Evolutionary conservation across 73 alveolate species (phyloP).

Genomic region (Paramecium biaurelia): DNA sequence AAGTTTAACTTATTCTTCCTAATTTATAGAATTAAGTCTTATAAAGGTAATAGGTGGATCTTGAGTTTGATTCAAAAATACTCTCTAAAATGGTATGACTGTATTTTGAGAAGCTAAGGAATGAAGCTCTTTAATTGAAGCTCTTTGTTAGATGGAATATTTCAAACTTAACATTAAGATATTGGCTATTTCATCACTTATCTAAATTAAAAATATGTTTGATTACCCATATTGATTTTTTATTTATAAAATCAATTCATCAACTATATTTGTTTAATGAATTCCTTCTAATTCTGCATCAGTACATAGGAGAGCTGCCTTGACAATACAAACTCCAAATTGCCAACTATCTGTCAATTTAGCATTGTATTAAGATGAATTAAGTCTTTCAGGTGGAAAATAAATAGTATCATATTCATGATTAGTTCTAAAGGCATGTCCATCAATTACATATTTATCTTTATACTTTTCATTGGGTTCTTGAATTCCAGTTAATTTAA

Average conservation of each 20-base stretch:
- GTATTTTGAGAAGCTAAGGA: not conserved
- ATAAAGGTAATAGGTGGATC: not conserved
- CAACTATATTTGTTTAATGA: not conserved
- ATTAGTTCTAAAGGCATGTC: not conserved
- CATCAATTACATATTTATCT: not conserved
- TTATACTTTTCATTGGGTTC: conserved; percentile 26
- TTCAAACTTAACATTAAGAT: not conserved
- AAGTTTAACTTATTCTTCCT: not conserved
- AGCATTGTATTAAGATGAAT: not conserved
- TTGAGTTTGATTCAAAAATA: not conserved
- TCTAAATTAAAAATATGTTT: not conserved
- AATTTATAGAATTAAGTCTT: not conserved
- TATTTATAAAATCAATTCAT: not conserved
- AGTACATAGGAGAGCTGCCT: not conserved
- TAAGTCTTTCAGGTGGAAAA: not conserved
- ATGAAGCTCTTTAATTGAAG: not conserved
- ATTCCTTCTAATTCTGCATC: not conserved
- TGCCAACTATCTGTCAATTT: not conserved
- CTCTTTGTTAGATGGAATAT: not conserved
- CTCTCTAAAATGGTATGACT: not conserved
- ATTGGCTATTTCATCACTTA: conserved; percentile 1
- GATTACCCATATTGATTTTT: conserved; percentile 4
- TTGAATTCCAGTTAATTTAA: conserved; percentile 15
- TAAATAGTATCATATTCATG: not conserved
- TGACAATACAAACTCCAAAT: conserved; percentile 25